Percentiles rank a stretch among this genome's conserved stretches.
Conservation (phyloP, 495 filamentous ascomycete genomes). For the Daldinia bambusicola region DNA sequence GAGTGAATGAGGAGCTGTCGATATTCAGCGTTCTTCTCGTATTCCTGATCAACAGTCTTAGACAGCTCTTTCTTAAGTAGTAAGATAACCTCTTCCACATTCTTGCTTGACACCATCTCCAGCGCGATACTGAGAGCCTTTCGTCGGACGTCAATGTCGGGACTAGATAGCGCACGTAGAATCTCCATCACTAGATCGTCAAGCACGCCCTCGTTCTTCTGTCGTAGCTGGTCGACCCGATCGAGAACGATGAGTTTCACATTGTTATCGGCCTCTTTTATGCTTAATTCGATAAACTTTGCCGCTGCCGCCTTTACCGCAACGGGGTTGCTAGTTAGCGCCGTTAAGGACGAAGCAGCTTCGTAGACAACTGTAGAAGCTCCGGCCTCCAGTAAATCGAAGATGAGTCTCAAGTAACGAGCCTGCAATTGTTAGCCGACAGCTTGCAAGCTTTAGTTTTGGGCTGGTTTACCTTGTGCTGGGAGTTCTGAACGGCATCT, state of each 20-base stretch:
- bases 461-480: slow-evolving; percentile 77
- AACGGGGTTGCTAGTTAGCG: slow-evolving; percentile 94
- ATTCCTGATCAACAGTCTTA: slow-evolving; percentile 98
- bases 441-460: slow-evolving; percentile 44
- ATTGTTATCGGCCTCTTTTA: slow-evolving; percentile 98
- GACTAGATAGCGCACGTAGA: slow-evolving; percentile 92
- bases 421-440: slow-evolving; percentile 63
- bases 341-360: slow-evolving; percentile 95
- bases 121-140: slow-evolving; percentile 92
- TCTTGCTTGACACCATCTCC: slow-evolving; percentile 99
- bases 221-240: slow-evolving; percentile 88
- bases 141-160: slow-evolving; percentile 94
- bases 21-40: slow-evolving; percentile 99
- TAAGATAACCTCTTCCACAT: slow-evolving; percentile 96
- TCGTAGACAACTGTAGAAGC: slow-evolving; percentile 97
- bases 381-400: slow-evolving; percentile 92
- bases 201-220: slow-evolving; percentile 91
- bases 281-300: slow-evolving; percentile 96
- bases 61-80: slow-evolving; percentile 96
- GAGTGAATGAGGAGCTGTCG: slow-evolving; percentile 94
- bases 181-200: slow-evolving; percentile 99
- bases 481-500: slow-evolving; percentile 92
- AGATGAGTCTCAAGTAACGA: slow-evolving; percentile 91
- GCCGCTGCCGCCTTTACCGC: slow-evolving; percentile 95
- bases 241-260: slow-evolving; percentile 98